Conservation (phyloP, 345 rosid species). For the Salix suchowensis region DNA sequence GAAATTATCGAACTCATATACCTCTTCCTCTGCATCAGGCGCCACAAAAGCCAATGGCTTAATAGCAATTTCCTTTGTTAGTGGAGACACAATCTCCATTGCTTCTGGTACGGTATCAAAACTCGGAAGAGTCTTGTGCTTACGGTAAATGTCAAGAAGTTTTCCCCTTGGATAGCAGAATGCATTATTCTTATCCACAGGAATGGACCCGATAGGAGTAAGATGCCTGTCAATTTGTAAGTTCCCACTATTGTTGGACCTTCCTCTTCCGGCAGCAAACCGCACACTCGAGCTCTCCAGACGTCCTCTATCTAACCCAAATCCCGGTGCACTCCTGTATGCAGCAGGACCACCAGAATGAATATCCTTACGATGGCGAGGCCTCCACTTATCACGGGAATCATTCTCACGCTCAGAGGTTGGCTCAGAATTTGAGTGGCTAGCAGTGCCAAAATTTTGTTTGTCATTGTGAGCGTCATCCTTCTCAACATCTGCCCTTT, state of each 20-base stretch:
- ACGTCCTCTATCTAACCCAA: conserved; percentile 26
- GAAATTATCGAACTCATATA: background rate
- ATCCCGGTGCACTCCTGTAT: conserved; percentile 16
- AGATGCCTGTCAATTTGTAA: conserved; percentile 9
- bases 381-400: conserved; percentile 96
- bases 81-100: conserved; percentile 7
- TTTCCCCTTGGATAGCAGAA: conserved; percentile 28
- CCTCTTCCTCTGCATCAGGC: conserved; percentile 21
- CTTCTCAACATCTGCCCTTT: conserved; percentile 52
- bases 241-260: conserved; percentile 20
- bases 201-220: conserved; percentile 13
- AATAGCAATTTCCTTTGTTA: conserved; percentile 9
- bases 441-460: conserved; percentile 21
- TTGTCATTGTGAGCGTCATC: conserved; percentile 58
- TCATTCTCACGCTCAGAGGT: conserved; percentile 70
- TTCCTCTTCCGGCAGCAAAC: conserved; percentile 25
- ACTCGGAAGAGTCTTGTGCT: background rate
- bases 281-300: conserved; percentile 6
- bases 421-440: conserved; percentile 1
- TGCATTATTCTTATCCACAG: conserved; percentile 4
- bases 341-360: conserved; percentile 12
- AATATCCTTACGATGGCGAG: conserved; percentile 34
- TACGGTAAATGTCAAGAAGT: conserved; percentile 27
- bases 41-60: conserved; percentile 25
- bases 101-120: conserved; percentile 1